phyloP scores from a whole-genome alignment of 2,329 filamentous ascomycete genomes.

The Ciborinia camelliae region DNA sequence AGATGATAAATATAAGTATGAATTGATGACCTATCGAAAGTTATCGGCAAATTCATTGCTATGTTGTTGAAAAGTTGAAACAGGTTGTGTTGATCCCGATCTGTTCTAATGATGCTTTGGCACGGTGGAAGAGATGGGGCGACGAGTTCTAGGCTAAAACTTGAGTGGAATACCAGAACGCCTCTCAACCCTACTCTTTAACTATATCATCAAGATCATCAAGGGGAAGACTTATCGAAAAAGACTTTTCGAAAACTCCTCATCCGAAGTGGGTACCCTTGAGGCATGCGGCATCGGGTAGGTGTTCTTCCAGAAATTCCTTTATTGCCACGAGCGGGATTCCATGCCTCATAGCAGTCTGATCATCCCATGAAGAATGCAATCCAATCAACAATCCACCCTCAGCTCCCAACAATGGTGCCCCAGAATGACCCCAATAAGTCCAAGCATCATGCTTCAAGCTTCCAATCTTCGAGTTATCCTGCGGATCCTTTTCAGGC shows the following conservation, averaged over 20 bases:
- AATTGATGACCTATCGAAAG: neutral
- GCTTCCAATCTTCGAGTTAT: conserved; percentile 51
- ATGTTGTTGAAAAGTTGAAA: neutral
- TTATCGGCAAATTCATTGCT: neutral
- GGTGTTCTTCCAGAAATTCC: neutral
- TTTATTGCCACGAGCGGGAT: conserved; percentile 45
- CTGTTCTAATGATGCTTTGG: neutral
- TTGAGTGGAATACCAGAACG: neutral
- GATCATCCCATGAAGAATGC: conserved; percentile 53
- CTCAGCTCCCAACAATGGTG: conserved; percentile 44
- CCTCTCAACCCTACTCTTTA: neutral
- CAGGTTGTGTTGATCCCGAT: neutral
- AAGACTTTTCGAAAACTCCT: neutral
- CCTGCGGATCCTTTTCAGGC: conserved; percentile 43
- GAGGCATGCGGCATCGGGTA: neutral
- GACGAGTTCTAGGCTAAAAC: too few relatives aligned
- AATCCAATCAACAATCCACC: conserved; percentile 46
- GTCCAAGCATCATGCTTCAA: conserved; percentile 55
- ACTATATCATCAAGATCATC: too few relatives aligned
- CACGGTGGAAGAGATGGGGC: neutral
- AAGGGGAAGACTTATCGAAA: neutral
- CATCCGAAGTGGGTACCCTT: neutral
- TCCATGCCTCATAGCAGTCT: conserved; percentile 50
- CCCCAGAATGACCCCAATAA: conserved; percentile 55
- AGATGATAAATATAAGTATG: neutral